Evolutionary conservation across 768 basidiomycete genomes (phyloP).

Genomic region (Calocybe indica): DNA sequence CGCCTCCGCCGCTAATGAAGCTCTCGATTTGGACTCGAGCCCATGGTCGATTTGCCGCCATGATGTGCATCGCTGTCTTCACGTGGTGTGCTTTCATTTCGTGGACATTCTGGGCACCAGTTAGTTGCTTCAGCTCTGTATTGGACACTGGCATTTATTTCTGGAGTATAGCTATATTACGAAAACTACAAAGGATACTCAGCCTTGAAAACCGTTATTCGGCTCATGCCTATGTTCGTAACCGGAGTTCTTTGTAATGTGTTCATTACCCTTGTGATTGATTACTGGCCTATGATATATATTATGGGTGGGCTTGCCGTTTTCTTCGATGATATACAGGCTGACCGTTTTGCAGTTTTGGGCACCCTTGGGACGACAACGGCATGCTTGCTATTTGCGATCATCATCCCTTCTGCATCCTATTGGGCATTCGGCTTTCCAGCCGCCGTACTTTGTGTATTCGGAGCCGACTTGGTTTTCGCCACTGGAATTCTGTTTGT

Average conservation of each 20-base stretch:
- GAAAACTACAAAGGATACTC: slow-evolving; percentile 53
- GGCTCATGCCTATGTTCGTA: slow-evolving; percentile 67
- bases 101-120: slow-evolving; percentile 36
- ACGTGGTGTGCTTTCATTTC: slow-evolving; percentile 50
- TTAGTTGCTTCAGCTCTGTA: not conserved
- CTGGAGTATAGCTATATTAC: slow-evolving; percentile 53
- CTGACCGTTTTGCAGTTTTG: slow-evolving; percentile 7
- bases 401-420: slow-evolving; percentile 47
- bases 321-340: slow-evolving; percentile 2
- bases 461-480: slow-evolving; percentile 78
- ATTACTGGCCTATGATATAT: slow-evolving; percentile 46
- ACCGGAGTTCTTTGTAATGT: slow-evolving; percentile 60
- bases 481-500: slow-evolving; percentile 70
- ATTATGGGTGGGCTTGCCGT: slow-evolving; percentile 43
- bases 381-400: slow-evolving; percentile 62
- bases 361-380: slow-evolving; percentile 55
- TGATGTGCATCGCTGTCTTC: slow-evolving; percentile 52
- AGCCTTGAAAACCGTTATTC: slow-evolving; percentile 57
- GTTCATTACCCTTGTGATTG: slow-evolving; percentile 54
- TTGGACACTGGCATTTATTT: slow-evolving; percentile 28
- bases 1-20: slow-evolving; percentile 57
- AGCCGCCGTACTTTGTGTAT: slow-evolving; percentile 53
- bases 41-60: slow-evolving; percentile 48
- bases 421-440: slow-evolving; percentile 82
- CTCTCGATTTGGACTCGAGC: slow-evolving; percentile 55